Evolutionary conservation across 2,329 filamentous ascomycete species (phyloP), one percentile per base, ranked within the genome.

Genomic region (Penicillium polonicum): DNA sequence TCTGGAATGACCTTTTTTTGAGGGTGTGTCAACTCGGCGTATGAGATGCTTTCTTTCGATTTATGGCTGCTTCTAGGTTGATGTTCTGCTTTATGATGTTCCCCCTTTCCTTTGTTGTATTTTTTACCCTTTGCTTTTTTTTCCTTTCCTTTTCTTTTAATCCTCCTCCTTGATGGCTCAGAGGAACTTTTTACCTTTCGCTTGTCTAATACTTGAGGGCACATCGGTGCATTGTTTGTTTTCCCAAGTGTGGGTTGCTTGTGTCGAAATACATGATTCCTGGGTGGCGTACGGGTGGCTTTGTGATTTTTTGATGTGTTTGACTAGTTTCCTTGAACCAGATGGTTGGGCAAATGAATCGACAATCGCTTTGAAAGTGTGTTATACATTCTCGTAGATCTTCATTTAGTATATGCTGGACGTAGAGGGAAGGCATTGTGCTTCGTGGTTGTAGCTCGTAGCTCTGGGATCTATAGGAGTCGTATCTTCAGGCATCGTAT

Each of bases 21-120:
- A 65, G 58, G 69, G 67, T 61, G 66, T 68, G 70, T 65, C 61
- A 67, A 66, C 62, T 61, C 60, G 68, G 69, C 69, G 67, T 69
- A 66, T 61, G 62, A 66, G 60, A 65, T 66, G 60, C 50, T 64
- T 66, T 55, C 27, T 38, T 48, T 49, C 27, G 27, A 15, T 27
- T 35, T 53, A 61, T 63, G 65, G 64, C 62, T 68, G 57, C 60
- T 58, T 63, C 38, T 52, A 56, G 58, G 54, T 63, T 64, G 53
- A 64, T 63, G 63, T 58, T 64, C 25, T 66, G 58, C 52, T 64
- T 63, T 55, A 59, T 62, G 59, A 66, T 62, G 56, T 60, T 51
- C 27, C 48, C 52, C 36, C 51, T 60, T 60, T 62, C 48, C 55
- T 51, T 51, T 44, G 54, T 62, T 61, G 63, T 52, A 59, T 56